phyloP scores from a whole-genome alignment of 768 basidiomycete genomes.

The Phanerochaete sordida region DNA sequence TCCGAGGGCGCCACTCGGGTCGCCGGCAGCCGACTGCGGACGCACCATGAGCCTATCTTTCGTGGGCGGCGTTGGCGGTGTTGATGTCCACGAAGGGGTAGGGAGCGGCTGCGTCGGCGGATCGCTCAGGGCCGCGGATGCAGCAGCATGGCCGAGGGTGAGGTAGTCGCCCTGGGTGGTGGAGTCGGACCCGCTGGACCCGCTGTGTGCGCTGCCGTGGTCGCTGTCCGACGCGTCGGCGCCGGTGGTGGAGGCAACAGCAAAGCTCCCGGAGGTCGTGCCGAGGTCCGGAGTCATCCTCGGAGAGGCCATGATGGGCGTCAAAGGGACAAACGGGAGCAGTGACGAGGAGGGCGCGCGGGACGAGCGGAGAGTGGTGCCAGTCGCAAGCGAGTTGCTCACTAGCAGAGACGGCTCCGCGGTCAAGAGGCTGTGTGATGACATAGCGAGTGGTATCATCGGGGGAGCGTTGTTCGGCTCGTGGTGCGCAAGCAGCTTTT shows the following conservation, averaged over 20 bases:
- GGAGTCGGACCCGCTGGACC: neutral
- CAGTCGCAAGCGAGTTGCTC: conserved; percentile 11
- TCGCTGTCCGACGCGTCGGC: neutral
- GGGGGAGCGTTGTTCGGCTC: neutral
- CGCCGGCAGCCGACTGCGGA: conserved; percentile 5
- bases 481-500: neutral
- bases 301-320: conserved; percentile 61
- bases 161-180: neutral
- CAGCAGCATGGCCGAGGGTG: neutral
- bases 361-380: conserved; percentile 11
- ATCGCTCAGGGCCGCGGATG: neutral
- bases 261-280: neutral
- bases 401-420: neutral
- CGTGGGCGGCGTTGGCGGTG: conserved; percentile 55
- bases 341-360: conserved; percentile 9
- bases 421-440: neutral
- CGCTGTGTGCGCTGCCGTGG: neutral
- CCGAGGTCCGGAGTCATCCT: conserved; percentile 44
- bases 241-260: neutral
- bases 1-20: neutral
- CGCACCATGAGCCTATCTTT: conserved; percentile 10
- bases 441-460: neutral
- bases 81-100: conserved; percentile 55
- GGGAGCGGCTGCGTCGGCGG: conserved; percentile 8
- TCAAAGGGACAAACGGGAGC: conserved; percentile 34